Conservation (phyloP, 169 alveolate species). For the Eimeria falciformis region DNA sequence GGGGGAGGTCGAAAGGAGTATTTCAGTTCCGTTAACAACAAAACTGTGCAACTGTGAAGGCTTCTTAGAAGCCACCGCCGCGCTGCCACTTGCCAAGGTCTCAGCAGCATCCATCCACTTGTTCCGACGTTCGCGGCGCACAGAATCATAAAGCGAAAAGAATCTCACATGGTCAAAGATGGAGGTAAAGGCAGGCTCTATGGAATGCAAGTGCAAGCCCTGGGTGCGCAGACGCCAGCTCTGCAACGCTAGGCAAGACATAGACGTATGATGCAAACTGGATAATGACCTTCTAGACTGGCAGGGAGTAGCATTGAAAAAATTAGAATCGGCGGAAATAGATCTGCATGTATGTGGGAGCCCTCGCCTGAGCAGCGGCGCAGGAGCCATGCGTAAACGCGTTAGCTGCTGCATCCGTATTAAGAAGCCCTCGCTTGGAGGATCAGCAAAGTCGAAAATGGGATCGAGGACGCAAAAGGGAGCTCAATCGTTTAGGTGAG, state of each 20-base stretch:
- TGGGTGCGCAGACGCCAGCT: neutral
- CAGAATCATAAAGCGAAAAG: neutral
- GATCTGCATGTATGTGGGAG: too few species aligned
- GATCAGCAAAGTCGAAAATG: too few species aligned
- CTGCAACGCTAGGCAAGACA: neutral
- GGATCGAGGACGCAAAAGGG: too few species aligned
- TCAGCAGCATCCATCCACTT: constrained; percentile 62
- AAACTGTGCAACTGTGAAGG: constrained; percentile 10
- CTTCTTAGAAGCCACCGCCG: neutral
- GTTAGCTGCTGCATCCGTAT: too few species aligned
- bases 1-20: constrained; percentile 49
- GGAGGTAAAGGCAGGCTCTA: neutral
- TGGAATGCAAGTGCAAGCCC: neutral
- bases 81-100: constrained; percentile 31
- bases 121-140: constrained; percentile 30
- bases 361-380: too few species aligned
- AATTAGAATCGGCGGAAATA: too few species aligned
- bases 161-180: neutral
- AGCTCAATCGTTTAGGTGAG: too few species aligned
- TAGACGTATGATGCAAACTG: neutral
- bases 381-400: too few species aligned
- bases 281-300: neutral
- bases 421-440: too few species aligned
- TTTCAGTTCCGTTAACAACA: constrained; percentile 50
- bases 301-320: too few species aligned